A percentile compares a stretch with the other conserved stretches of the same genome.
These are phyloP conservation scores for Pythium plurisporium DNA, from an alignment of 352 stramenopile species.

Conservation along the genomic window DNA sequence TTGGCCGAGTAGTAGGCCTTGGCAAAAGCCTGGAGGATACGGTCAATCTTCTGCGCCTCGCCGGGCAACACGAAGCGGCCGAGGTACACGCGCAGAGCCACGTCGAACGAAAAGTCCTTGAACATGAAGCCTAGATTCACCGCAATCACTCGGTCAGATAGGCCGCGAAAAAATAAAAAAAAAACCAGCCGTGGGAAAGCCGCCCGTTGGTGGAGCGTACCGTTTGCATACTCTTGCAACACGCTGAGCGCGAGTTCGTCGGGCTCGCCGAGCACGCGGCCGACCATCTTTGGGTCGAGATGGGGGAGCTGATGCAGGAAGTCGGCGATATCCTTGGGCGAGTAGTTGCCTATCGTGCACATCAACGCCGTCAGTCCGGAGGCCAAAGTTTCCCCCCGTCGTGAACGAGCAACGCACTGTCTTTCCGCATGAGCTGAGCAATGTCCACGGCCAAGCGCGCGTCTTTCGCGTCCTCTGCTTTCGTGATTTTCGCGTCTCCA, in stretches of 20 bases:
- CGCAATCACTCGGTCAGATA: no score
- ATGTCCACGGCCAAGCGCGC: conserved; percentile 24
- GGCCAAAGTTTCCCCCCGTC: neutral
- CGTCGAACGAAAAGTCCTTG: conserved; percentile 50
- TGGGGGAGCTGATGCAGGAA: conserved; percentile 65
- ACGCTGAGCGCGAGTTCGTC: conserved; percentile 52
- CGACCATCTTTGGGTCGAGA: conserved; percentile 67
- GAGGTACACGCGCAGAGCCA: conserved; percentile 69
- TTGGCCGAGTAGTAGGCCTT: conserved; percentile 62
- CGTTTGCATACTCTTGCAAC: conserved; percentile 66
- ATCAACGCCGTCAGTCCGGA: neutral
- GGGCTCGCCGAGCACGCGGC: conserved; percentile 59
- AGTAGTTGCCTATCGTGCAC: conserved; percentile 29
- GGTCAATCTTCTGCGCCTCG: conserved; percentile 84
- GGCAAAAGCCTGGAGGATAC: conserved; percentile 77
- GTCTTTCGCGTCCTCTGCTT: conserved; percentile 10
- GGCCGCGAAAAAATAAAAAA: no score
- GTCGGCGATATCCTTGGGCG: conserved; percentile 53
- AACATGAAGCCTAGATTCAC: conserved; percentile 61
- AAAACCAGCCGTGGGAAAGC: neutral
- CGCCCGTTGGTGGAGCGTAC: conserved; percentile 9
- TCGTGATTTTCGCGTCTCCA: neutral
- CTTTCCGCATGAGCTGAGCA: conserved; percentile 38
- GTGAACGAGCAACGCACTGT: conserved; percentile 28
- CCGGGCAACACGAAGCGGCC: conserved; percentile 61